phyloP scores from a whole-genome alignment of 805 yeast genomes.

The Torulaspora microellipsoides region DNA sequence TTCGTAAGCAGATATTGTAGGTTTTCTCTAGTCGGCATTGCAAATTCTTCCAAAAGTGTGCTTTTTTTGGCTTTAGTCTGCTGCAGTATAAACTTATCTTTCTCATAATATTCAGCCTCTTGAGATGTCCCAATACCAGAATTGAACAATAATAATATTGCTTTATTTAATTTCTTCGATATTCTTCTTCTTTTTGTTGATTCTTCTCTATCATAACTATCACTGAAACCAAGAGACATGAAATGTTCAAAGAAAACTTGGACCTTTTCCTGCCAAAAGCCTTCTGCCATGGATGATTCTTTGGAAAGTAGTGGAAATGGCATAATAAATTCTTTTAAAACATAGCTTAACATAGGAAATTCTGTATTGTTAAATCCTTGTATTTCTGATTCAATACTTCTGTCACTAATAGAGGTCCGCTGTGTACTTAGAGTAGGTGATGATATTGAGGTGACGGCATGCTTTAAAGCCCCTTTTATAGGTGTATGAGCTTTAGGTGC shows the following conservation, averaged over 20 bases:
- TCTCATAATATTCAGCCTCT: conserved; percentile 46
- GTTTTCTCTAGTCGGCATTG: conserved; percentile 41
- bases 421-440: neutral
- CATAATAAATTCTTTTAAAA: conserved; percentile 56
- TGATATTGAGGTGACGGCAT: conserved; percentile 3
- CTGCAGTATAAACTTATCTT: conserved; percentile 30
- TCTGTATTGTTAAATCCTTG: conserved; percentile 22
- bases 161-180: conserved; percentile 54
- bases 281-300: conserved; percentile 41
- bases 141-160: conserved; percentile 64
- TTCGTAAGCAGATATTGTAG: conserved; percentile 32
- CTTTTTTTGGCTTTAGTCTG: conserved; percentile 30
- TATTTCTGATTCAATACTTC: neutral
- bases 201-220: conserved; percentile 70
- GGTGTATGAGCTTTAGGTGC: conserved; percentile 1
- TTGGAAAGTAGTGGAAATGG: conserved; percentile 71
- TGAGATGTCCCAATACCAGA: conserved; percentile 63
- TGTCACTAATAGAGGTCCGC: neutral
- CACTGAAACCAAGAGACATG: conserved; percentile 64
- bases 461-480: conserved; percentile 20
- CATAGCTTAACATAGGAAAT: conserved; percentile 66
- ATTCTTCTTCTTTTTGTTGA: conserved; percentile 65
- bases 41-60: conserved; percentile 32
- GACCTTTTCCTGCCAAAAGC: conserved; percentile 75
- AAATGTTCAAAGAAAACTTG: conserved; percentile 81